phyloP scores from a whole-genome alignment of 768 basidiomycete species.

The Punctularia strigosozonata region DNA sequence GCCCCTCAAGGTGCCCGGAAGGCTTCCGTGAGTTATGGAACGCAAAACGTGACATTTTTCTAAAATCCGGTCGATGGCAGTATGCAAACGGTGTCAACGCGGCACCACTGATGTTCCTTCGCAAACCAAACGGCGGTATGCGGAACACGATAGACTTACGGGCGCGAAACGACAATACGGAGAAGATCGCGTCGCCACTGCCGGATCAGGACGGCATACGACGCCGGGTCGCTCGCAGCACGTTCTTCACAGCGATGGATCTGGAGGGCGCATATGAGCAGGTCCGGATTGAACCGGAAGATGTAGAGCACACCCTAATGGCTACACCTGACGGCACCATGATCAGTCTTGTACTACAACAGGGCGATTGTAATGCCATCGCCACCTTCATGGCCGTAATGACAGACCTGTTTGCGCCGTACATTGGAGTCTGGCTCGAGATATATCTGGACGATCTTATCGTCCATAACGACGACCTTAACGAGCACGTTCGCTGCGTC shows the following conservation, averaged over 20 bases:
- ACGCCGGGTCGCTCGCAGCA: conserved; percentile 5
- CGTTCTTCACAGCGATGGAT: conserved; percentile 12
- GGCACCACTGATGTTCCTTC: conserved; percentile 7
- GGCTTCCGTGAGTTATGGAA: conserved; percentile 8
- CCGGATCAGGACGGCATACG: conserved; percentile 16
- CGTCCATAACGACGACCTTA: conserved; percentile 17
- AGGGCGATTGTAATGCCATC: conserved; percentile 18
- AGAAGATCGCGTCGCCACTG: conserved; percentile 13
- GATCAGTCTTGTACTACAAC: conserved; percentile 27
- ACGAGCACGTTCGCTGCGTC: conserved; percentile 20
- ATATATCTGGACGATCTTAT: conserved; percentile 24
- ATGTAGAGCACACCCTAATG: conserved; percentile 13
- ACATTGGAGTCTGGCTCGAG: conserved; percentile 21
- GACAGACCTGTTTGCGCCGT: conserved; percentile 24
- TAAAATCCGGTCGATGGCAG: conserved; percentile 11
- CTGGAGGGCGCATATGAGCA: conserved; percentile 19
- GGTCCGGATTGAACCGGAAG: conserved; percentile 11
- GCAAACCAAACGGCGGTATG: conserved; percentile 3
- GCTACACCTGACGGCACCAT: conserved; percentile 26
- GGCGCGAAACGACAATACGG: conserved; percentile 13
- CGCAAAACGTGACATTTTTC: conserved; percentile 12
- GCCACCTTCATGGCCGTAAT: conserved; percentile 33
- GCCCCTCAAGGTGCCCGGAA: conserved; percentile 12
- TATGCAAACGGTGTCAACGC: conserved; percentile 9
- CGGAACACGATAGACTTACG: conserved; percentile 7